phyloP scores from a whole-genome alignment of 805 yeast species.

The Candida caryicola region DNA sequence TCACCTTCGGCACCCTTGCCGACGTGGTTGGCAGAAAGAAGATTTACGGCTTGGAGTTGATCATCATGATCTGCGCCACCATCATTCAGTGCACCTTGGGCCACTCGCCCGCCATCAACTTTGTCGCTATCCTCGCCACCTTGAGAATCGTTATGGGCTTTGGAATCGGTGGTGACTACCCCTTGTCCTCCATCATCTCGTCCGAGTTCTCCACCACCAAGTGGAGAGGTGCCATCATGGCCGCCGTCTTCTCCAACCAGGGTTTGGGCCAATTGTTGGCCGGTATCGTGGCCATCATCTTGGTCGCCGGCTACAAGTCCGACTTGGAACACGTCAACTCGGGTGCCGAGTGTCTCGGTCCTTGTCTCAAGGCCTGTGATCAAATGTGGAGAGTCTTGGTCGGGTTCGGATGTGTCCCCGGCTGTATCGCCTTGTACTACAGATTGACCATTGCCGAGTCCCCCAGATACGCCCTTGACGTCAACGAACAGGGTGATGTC shows the following conservation, averaged over 20 bases:
- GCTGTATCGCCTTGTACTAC: conserved; percentile 77
- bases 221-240: conserved; percentile 98
- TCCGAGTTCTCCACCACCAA: conserved; percentile 91
- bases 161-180: conserved; percentile 98
- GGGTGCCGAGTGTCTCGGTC: conserved; percentile 59
- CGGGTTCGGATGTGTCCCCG: conserved; percentile 92
- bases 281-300: conserved; percentile 76
- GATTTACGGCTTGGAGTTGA: conserved; percentile 83
- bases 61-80: conserved; percentile 78
- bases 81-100: conserved; percentile 76
- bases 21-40: conserved; percentile 83
- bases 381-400: conserved; percentile 92
- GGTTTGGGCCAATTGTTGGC: conserved; percentile 93
- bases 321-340: conserved; percentile 50
- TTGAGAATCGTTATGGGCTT: conserved; percentile 89
- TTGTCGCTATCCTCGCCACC: conserved; percentile 70
- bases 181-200: conserved; percentile 87
- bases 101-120: conserved; percentile 64
- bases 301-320: conserved; percentile 74
- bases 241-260: conserved; percentile 94
- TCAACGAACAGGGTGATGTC: conserved; percentile 55
- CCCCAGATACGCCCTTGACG: conserved; percentile 86
- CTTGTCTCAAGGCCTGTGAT: conserved; percentile 77
- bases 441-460: conserved; percentile 94
- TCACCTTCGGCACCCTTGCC: conserved; percentile 79